These are phyloP conservation scores for Yamadazyma tumulicola DNA, from an alignment of 805 yeast species.

Conservation along the genomic window DNA sequence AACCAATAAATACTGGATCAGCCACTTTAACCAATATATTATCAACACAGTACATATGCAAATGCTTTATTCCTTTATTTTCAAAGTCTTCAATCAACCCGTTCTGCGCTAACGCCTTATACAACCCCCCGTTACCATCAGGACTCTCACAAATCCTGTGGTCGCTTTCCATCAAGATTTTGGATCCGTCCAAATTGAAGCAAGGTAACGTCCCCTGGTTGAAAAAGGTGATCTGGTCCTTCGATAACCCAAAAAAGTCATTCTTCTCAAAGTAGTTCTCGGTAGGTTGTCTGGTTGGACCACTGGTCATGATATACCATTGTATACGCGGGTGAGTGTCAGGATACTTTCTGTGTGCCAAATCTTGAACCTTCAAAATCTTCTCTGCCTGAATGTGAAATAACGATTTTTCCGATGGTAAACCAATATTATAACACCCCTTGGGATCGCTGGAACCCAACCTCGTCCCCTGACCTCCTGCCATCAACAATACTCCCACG, in stretches of 20 bases:
- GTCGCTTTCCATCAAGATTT: constrained; percentile 60
- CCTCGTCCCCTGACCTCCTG: constrained; percentile 98
- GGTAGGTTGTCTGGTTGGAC: constrained; percentile 76
- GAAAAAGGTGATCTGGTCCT: constrained; percentile 67
- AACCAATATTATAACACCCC: constrained; percentile 86
- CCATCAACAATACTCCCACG: constrained; percentile 89
- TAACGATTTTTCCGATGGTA: constrained; percentile 79
- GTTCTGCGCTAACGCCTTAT: constrained; percentile 70
- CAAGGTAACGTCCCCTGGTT: constrained; percentile 97
- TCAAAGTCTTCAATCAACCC: constrained; percentile 66
- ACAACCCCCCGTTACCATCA: constrained; percentile 97
- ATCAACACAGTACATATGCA: constrained; percentile 97
- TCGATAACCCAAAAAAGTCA: constrained; percentile 66
- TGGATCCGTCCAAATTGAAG: constrained; percentile 63
- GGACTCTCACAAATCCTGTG: constrained; percentile 76
- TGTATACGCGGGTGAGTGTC: constrained; percentile 43
- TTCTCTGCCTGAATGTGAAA: constrained; percentile 94
- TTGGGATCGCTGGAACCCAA: constrained; percentile 88
- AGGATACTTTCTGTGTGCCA: constrained; percentile 39
- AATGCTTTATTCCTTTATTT: constrained; percentile 70
- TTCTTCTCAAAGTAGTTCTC: constrained; percentile 63
- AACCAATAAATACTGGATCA: constrained; percentile 88
- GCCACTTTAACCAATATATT: constrained; percentile 89
- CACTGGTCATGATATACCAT: constrained; percentile 95
- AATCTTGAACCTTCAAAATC: constrained; percentile 56